These are phyloP conservation scores for Cichorium intybus DNA, from an alignment of 140 eudicot genomes.

Conservation along the genomic window DNA sequence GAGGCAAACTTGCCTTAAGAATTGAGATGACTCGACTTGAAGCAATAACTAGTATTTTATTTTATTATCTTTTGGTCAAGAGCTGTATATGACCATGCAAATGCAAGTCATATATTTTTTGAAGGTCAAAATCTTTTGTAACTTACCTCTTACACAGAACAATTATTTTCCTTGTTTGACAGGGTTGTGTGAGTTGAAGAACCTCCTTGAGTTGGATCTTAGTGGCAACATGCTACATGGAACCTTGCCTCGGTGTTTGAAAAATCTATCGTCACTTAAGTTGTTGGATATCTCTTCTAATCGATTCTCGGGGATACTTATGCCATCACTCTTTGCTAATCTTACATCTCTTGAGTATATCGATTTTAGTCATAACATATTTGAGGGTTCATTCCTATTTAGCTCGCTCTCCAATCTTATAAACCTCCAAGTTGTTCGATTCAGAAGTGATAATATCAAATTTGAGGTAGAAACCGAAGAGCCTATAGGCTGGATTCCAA, in stretches of 20 bases:
- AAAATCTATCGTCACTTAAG: conserved; percentile 19
- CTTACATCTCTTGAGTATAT: conserved; percentile 24
- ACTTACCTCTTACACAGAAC: no score
- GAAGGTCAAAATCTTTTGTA: no score
- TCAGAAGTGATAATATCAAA: background rate
- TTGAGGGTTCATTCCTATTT: conserved; percentile 28
- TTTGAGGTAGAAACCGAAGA: conserved; percentile 31
- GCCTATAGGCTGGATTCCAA: conserved; percentile 19
- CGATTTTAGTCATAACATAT: conserved; percentile 18
- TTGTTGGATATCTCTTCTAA: conserved; percentile 23
- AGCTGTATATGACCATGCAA: no score
- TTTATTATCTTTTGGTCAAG: no score
- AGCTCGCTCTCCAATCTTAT: conserved; percentile 26
- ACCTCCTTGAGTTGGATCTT: conserved; percentile 26
- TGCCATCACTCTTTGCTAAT: conserved; percentile 4
- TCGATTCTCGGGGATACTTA: conserved; percentile 10
- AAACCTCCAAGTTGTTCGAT: conserved; percentile 13
- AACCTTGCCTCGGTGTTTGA: conserved; percentile 22
- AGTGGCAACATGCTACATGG: conserved; percentile 20
- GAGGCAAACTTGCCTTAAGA: no score
- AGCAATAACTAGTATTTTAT: no score
- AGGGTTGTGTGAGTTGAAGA: conserved; percentile 32
- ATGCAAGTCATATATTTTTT: no score
- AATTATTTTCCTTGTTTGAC: background rate
- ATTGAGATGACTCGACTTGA: no score